These are phyloP conservation scores for Puccinia triticina DNA, from an alignment of 1,284 basidiomycete species.

Conservation along the genomic window DNA sequence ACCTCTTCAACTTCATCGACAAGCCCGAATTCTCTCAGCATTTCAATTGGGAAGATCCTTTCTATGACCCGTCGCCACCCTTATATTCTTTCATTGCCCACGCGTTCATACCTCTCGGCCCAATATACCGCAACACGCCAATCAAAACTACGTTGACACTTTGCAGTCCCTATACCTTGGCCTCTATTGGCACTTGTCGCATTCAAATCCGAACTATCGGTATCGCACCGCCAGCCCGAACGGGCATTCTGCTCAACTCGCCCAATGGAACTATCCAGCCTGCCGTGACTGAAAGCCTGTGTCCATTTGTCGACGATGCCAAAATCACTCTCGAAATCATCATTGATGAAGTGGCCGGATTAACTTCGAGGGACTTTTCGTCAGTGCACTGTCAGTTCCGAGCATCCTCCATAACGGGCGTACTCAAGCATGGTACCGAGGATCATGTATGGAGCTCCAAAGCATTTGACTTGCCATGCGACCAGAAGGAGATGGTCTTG, in stretches of 20 bases:
- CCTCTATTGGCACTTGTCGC: constrained; percentile 88
- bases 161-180: constrained; percentile 85
- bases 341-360: constrained; percentile 80
- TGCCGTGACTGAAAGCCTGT: constrained; percentile 67
- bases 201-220: constrained; percentile 70
- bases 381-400: constrained; percentile 81
- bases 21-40: constrained; percentile 85
- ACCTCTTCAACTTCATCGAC: constrained; percentile 86
- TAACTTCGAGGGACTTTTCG: constrained; percentile 74
- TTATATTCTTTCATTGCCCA: constrained; percentile 90
- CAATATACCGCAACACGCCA: constrained; percentile 76
- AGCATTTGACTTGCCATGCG: constrained; percentile 72
- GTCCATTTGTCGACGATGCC: constrained; percentile 36
- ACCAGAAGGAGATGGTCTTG: constrained; percentile 77
- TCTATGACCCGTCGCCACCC: constrained; percentile 81
- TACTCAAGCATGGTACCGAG: constrained; percentile 68
- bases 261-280: constrained; percentile 70
- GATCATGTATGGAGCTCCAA: constrained; percentile 75
- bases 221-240: constrained; percentile 57
- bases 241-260: constrained; percentile 62
- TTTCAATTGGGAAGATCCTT: constrained; percentile 88
- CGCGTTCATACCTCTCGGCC: constrained; percentile 77
- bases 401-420: constrained; percentile 76
- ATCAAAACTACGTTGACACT: constrained; percentile 77
- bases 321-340: constrained; percentile 63